Percentiles rank a stretch among this genome's conserved stretches.
phyloP scores from a whole-genome alignment of 2,329 filamentous ascomycete genomes.

The Dothideomycetes sp. region DNA sequence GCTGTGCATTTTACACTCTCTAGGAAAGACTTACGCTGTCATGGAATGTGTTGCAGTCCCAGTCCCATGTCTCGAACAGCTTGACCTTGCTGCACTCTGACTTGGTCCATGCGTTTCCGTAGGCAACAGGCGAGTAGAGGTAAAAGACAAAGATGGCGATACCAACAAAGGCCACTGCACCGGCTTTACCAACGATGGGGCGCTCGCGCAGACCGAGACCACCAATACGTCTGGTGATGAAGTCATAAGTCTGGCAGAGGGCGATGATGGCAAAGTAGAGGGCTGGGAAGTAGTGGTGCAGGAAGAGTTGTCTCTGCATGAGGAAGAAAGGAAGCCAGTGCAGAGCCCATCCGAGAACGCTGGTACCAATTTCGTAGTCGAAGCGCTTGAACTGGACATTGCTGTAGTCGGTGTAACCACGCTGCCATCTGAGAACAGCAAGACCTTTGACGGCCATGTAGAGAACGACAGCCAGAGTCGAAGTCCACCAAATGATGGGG shows the following conservation, averaged over 20 bases:
- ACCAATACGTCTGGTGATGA: slow-evolving; percentile 62
- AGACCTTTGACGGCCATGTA: slow-evolving; percentile 82
- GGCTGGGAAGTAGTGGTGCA: slow-evolving; percentile 97
- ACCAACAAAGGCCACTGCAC: slow-evolving; percentile 64
- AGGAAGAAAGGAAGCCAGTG: slow-evolving; percentile 99
- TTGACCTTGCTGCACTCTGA: slow-evolving; percentile 78
- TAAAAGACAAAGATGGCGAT: slow-evolving; percentile 67
- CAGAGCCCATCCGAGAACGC: slow-evolving; percentile 87
- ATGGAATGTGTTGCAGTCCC: slow-evolving; percentile 92
- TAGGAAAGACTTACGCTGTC: slow-evolving; percentile 59
- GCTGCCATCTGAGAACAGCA: slow-evolving; percentile 86
- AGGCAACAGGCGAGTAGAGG: slow-evolving; percentile 80
- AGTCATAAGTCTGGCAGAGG: slow-evolving; percentile 84
- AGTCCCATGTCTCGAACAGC: slow-evolving; percentile 85
- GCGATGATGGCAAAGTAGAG: slow-evolving; percentile 90
- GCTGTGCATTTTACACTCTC: neutral
- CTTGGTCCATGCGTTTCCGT: slow-evolving; percentile 92
- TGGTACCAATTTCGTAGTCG: slow-evolving; percentile 90
- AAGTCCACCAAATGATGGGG: slow-evolving; percentile 88
- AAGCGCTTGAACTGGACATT: slow-evolving; percentile 85
- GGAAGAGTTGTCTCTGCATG: slow-evolving; percentile 95
- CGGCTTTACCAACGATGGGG: slow-evolving; percentile 64
- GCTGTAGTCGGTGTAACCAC: slow-evolving; percentile 78
- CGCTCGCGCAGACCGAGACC: slow-evolving; percentile 58
- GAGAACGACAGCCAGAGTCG: slow-evolving; percentile 64